phyloP scores from a whole-genome alignment of 345 rosid genomes.

The Limnanthes douglasii region DNA sequence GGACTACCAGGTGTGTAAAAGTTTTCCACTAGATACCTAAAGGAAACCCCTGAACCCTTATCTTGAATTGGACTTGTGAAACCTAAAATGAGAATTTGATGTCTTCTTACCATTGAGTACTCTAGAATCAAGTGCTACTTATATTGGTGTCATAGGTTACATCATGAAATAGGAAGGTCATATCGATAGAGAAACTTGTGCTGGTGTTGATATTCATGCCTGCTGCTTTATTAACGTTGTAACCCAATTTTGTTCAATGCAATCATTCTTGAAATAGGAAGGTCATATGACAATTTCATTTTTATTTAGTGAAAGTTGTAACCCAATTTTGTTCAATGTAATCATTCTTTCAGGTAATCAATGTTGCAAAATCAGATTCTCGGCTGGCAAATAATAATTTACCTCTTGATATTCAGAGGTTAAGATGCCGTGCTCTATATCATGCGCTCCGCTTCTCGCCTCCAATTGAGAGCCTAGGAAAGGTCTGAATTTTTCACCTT shows the following conservation, averaged over 20 bases:
- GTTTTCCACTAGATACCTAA: neutral
- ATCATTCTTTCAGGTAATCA: constrained; percentile 68
- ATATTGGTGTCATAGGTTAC: too few species aligned
- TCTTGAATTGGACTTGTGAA: neutral
- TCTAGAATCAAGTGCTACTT: too few species aligned
- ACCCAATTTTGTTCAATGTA: constrained; percentile 3
- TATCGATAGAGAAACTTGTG: neutral
- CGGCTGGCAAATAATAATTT: constrained; percentile 85
- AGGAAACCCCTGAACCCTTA: neutral
- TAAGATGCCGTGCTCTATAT: constrained; percentile 89
- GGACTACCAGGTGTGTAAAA: constrained; percentile 34
- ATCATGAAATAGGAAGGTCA: neutral
- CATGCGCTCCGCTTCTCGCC: constrained; percentile 64
- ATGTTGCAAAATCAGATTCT: constrained; percentile 86
- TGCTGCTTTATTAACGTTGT: neutral
- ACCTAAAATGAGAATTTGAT: neutral
- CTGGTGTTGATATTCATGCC: neutral
- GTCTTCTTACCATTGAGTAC: too few species aligned
- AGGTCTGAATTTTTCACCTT: constrained; percentile 33
- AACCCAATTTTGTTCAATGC: constrained; percentile 2
- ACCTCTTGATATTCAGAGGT: constrained; percentile 69
- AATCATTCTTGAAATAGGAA: neutral
- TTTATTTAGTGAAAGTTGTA: neutral
- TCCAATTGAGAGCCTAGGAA: constrained; percentile 61
- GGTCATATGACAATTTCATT: neutral